Evolutionary conservation across 1,284 basidiomycete species (phyloP), one percentile per base, ranked within the genome.

Genomic region (Stereum hirsutum): DNA sequence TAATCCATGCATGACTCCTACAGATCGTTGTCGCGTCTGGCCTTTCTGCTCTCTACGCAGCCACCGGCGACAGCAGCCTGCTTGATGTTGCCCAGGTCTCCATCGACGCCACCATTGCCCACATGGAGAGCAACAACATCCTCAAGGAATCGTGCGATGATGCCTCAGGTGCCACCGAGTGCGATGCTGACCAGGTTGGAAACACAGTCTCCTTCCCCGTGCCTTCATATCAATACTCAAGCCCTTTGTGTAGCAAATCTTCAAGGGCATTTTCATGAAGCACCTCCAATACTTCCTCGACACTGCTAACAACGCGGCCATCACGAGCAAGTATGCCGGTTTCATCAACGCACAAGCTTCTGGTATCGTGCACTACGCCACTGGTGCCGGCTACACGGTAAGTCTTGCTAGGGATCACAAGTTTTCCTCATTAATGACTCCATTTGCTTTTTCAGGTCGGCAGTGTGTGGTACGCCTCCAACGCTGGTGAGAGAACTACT

Each of bases 1-100:
- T n/a, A n/a, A n/a, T n/a, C n/a, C n/a, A n/a, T n/a, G n/a, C n/a
- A 30, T 32, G n/a, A 30, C 17, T 24, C 24, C 23, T 26, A n/a
- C n/a, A 73, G 65, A 72, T 69, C 6, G 72, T 76, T 39, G 65
- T 76, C 35, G 72, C 72, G 19, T 72, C 71, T 31, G 74, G 71
- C 15, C 60, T 77, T 5, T 66, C 60, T 5, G 62, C 66, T 21
- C 64, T 76, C 6, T 66, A 57, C 27, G 59, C 52, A 5, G 67
- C 66, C 30, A 68, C 63, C 0, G 60, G 61, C 6, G 57, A 74
- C 51, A 53, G 46, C 19, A 57, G 62, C 1, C 55, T 69, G 11
- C 56, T 75, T 32, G 56, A 63, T 19, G 59, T 71, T 53, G 74
- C 73, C 5, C 70, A 77, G 52, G 64, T 69, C 39, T 74, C 71